Percentiles rank a stretch among this genome's conserved stretches.
phyloP scores from a whole-genome alignment of 768 basidiomycete genomes.

The Amanita rubescens region DNA sequence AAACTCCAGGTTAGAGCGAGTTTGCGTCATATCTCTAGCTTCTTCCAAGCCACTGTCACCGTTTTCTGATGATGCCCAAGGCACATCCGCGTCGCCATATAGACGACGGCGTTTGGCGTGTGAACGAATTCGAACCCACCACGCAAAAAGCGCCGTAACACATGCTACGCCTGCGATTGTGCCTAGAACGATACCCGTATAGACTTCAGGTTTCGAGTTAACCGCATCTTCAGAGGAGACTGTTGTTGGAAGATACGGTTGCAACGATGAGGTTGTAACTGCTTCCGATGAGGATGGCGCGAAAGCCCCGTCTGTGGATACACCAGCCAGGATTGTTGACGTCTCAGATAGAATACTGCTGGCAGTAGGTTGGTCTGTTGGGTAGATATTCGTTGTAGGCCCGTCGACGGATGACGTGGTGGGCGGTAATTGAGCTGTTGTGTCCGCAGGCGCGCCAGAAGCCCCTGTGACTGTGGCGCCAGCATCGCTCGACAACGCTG shows the following conservation, averaged over 20 bases:
- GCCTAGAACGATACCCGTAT: constrained; percentile 44
- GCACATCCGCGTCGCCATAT: constrained; percentile 24
- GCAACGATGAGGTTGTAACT: not conserved
- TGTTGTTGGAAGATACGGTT: constrained; percentile 4
- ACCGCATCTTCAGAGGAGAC: constrained; percentile 8
- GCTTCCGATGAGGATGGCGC: not conserved
- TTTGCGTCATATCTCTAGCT: constrained; percentile 17
- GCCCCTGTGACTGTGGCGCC: constrained; percentile 2
- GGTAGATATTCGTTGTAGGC: not conserved
- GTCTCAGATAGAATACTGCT: not conserved
- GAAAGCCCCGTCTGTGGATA: not conserved
- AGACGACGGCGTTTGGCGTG: constrained; percentile 28
- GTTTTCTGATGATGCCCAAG: constrained; percentile 24
- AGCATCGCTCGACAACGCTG: not conserved
- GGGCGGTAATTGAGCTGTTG: not conserved
- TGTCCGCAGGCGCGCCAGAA: not conserved
- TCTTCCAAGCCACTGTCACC: constrained; percentile 18
- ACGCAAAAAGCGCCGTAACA: constrained; percentile 40
- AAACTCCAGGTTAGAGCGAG: constrained; percentile 16
- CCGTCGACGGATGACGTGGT: not conserved
- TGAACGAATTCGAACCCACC: constrained; percentile 36
- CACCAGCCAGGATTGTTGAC: not conserved
- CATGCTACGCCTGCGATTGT: constrained; percentile 37
- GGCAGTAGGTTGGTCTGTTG: not conserved
- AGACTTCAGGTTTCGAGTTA: constrained; percentile 33